phyloP scores from a whole-genome alignment of 2,329 filamentous ascomycete species.

The Drechslera avenae region DNA sequence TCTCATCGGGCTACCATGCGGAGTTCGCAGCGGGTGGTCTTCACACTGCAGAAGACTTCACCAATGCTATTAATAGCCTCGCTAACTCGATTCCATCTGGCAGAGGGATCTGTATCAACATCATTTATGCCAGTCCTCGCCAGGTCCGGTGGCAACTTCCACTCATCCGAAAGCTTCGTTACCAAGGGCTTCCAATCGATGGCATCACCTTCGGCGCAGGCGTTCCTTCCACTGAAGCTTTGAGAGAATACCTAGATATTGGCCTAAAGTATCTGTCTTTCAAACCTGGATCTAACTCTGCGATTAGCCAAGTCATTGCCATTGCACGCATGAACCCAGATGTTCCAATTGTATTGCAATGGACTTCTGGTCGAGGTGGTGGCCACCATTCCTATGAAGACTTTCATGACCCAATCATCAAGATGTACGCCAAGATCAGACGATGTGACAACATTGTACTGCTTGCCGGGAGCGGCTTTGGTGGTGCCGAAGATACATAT shows the following conservation, averaged over 20 bases:
- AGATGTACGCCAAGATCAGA: slow-evolving; percentile 89
- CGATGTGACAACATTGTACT: slow-evolving; percentile 85
- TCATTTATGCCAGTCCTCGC: slow-evolving; percentile 88
- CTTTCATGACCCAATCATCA: slow-evolving; percentile 88
- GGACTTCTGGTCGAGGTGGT: slow-evolving; percentile 92
- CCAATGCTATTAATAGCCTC: slow-evolving; percentile 80
- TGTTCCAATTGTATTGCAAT: slow-evolving; percentile 92
- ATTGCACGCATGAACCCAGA: slow-evolving; percentile 92
- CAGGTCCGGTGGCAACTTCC: slow-evolving; percentile 95
- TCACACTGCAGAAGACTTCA: slow-evolving; percentile 82
- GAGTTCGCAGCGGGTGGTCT: slow-evolving; percentile 90
- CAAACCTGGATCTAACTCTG: slow-evolving; percentile 82
- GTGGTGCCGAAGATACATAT: slow-evolving; percentile 86
- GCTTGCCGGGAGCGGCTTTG: slow-evolving; percentile 89
- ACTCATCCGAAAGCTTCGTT: slow-evolving; percentile 75
- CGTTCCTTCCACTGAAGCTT: slow-evolving; percentile 91
- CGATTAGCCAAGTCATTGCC: slow-evolving; percentile 87
- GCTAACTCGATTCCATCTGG: slow-evolving; percentile 82
- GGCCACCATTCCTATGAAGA: slow-evolving; percentile 95
- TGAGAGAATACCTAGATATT: slow-evolving; percentile 87
- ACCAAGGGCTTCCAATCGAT: slow-evolving; percentile 88
- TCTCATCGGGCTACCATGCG: slow-evolving; percentile 94
- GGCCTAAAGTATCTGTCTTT: slow-evolving; percentile 92
- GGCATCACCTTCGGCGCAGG: slow-evolving; percentile 91
- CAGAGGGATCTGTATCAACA: slow-evolving; percentile 84